These are phyloP conservation scores for Kwoniella heveanensis DNA, from an alignment of 768 basidiomycete species.

Conservation along the genomic window DNA sequence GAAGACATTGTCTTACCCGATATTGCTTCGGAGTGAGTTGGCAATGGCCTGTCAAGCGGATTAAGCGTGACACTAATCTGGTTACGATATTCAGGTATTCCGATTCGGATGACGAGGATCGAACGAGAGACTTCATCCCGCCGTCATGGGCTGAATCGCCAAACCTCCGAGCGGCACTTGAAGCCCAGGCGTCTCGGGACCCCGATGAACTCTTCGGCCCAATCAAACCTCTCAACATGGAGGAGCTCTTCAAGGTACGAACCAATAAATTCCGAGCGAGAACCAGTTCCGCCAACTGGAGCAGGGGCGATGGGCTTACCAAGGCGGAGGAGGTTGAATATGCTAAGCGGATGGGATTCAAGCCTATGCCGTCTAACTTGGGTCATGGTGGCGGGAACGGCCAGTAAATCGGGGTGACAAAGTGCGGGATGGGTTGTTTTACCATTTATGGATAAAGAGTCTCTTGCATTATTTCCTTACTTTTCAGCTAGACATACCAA, in stretches of 20 bases:
- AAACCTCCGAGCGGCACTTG: conserved; percentile 73
- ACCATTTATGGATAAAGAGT: not conserved
- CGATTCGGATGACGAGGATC: conserved; percentile 84
- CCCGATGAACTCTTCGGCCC: conserved; percentile 82
- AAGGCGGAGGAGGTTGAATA: conserved; percentile 82
- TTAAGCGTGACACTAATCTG: not conserved
- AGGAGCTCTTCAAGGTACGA: conserved; percentile 77
- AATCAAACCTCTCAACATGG: conserved; percentile 83
- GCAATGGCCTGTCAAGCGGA: not conserved
- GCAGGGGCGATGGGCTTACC: conserved; percentile 84
- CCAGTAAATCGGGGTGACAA: not conserved
- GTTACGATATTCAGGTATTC: conserved; percentile 64
- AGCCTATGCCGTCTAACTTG: conserved; percentile 19
- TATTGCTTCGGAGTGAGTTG: conserved; percentile 76
- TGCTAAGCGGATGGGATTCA: conserved; percentile 82
- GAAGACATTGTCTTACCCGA: conserved; percentile 72
- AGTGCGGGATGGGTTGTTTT: not conserved
- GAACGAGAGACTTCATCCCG: conserved; percentile 68
- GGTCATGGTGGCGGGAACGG: conserved; percentile 1
- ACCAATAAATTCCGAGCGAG: conserved; percentile 78
- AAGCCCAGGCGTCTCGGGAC: conserved; percentile 78
- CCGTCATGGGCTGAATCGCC: conserved; percentile 84
- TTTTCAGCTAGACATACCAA: not conserved
- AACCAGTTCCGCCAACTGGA: conserved; percentile 95
- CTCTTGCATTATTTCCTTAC: not conserved